Evolutionary conservation across 345 rosid species (phyloP).

Genomic region (Citrus australasica): DNA sequence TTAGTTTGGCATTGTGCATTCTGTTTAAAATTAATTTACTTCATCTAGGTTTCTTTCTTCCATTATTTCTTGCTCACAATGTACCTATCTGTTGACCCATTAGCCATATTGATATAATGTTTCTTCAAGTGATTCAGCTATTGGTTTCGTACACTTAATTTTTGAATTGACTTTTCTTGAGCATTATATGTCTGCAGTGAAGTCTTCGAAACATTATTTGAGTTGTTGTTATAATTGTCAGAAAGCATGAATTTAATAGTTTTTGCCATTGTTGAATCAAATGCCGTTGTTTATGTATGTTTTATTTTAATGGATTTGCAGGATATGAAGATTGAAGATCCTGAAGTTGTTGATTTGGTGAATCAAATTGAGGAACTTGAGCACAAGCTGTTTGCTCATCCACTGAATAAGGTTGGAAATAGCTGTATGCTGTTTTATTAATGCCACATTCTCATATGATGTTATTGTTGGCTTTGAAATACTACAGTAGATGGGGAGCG

Average conservation of each 20-base stretch:
- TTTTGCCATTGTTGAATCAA: not conserved
- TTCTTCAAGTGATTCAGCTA: not conserved
- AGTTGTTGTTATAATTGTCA: not conserved
- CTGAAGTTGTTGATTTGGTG: slow-evolving; percentile 82
- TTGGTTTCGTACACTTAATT: not conserved
- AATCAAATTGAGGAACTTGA: slow-evolving; percentile 80
- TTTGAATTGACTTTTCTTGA: not conserved
- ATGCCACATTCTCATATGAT: not conserved
- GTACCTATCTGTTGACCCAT: not conserved
- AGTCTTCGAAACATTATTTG: slow-evolving; percentile 4
- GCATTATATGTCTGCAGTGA: not conserved
- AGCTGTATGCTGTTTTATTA: not conserved
- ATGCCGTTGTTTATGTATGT: not conserved
- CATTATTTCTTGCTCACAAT: not conserved
- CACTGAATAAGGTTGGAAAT: slow-evolving; percentile 74
- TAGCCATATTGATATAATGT: not conserved
- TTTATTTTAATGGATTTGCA: slow-evolving; percentile 29
- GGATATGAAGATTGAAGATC: slow-evolving; percentile 97
- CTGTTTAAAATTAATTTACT: not conserved
- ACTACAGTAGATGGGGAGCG: not conserved
- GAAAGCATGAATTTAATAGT: not conserved
- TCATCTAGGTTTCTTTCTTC: not conserved
- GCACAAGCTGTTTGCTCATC: slow-evolving; percentile 76
- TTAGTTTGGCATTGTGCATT: not conserved
- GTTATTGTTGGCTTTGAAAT: not conserved